Base-by-base conservation (phyloP, 495 filamentous ascomycete genomes). In the Poronia punctata region DNA sequence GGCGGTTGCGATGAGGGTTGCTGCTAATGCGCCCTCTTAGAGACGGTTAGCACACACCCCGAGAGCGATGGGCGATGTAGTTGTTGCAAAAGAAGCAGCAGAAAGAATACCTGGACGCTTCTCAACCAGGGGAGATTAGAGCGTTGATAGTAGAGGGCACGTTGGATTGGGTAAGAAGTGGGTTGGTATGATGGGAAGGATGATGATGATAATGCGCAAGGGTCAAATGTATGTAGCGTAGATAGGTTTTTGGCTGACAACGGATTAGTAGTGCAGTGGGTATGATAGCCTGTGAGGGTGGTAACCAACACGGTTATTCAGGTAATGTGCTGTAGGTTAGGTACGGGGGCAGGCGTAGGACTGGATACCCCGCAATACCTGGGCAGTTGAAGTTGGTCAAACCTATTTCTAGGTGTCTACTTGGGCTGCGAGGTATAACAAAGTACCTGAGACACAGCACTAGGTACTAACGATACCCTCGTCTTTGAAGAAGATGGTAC, bases 1-100 rank as follows among this genome's bases (percentile, higher is more conserved):
- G 42, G 38, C 49, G 52, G 57, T 50, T 56, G 53, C 50, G 40
- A 45, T 40, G 43, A 37, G 52, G 50, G 48, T 38, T 49, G 52
- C 50, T 54, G 54, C 54, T 58, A 52, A 45, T 45, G 42, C 42
- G 42, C 42, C 35, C 32, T 45, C 42, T 26, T 30, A 22, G 35
- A 36, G 33, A 44, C 26, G 27, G 42, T 45, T 38, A 45, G 42
- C 42, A 45, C 25, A 21, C 25, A 45, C 34, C 35, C 42, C 42
- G 33, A 45, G 46, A 53, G 46, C 47, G 48, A 15, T 38, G 40
- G 47, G 42, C 35, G 35, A 23, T 38, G 36, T 28, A 40, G 38
- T 40, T 22, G 35, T 46, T 40, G 34, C 43, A 40, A 35, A 19
- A 33, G 27, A 38, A 36, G 40, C 35, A 35, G 41, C 42, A 36